A percentile compares a stretch with the other conserved stretches of the same genome.
Evolutionary conservation across 106 monocot genomes (phyloP).

Genomic region (Platanthera guangdongensis): DNA sequence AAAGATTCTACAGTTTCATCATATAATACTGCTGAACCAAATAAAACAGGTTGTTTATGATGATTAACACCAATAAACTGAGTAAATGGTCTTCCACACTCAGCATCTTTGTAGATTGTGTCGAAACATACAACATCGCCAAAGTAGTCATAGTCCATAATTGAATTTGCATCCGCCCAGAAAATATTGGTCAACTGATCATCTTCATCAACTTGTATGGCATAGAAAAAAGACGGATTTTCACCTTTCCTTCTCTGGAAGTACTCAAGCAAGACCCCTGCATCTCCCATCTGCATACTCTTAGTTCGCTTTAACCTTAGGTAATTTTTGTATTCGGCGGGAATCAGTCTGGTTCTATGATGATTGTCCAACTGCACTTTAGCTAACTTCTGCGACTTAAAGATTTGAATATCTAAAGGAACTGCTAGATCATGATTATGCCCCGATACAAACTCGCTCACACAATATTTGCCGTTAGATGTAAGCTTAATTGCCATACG

Average conservation of each 20-base stretch:
- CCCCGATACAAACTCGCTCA: slow-evolving; percentile 33
- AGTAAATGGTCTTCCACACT: slow-evolving; percentile 29
- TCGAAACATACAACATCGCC: slow-evolving; percentile 52
- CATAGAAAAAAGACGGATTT: slow-evolving; percentile 42
- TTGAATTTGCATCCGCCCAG: slow-evolving; percentile 36
- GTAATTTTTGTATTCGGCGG: slow-evolving; percentile 36
- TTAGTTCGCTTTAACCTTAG: slow-evolving; percentile 19
- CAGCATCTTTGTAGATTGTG: slow-evolving; percentile 26
- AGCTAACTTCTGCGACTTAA: slow-evolving; percentile 24
- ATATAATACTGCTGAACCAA: slow-evolving; percentile 40
- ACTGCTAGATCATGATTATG: slow-evolving; percentile 49
- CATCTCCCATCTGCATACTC: slow-evolving; percentile 30
- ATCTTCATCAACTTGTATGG: slow-evolving; percentile 45
- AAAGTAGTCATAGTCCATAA: slow-evolving; percentile 33
- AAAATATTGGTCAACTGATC: slow-evolving; percentile 41
- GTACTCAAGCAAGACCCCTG: slow-evolving; percentile 32
- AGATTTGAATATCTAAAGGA: slow-evolving; percentile 31
- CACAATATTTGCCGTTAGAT: slow-evolving; percentile 25
- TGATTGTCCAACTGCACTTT: slow-evolving; percentile 14
- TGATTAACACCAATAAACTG: slow-evolving; percentile 48
- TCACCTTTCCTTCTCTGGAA: slow-evolving; percentile 33
- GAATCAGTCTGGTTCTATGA: slow-evolving; percentile 19
- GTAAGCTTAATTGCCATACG: slow-evolving; percentile 49
- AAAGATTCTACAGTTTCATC: slow-evolving; percentile 40
- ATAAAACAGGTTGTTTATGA: slow-evolving; percentile 37